Conservation (phyloP, 345 rosid genomes). For the Rhodamnia rubescens region DNA sequence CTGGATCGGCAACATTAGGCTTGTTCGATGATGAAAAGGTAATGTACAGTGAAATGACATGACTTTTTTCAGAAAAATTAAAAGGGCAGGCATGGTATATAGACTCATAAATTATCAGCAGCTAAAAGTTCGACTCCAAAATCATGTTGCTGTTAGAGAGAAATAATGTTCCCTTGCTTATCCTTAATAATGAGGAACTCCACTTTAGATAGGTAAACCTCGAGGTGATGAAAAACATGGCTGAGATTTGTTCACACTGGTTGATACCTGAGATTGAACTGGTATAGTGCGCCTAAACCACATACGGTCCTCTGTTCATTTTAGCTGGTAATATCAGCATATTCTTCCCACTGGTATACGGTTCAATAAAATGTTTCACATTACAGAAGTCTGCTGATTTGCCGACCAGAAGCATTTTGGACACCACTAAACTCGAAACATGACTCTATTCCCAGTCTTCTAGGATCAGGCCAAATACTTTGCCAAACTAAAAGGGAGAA, state of each 20-base stretch:
- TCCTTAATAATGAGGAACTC: background rate
- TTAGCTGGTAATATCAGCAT: background rate
- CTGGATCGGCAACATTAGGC: background rate
- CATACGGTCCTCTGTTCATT: background rate
- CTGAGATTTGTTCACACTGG: background rate
- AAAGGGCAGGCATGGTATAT: background rate
- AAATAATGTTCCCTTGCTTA: background rate
- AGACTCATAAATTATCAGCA: background rate
- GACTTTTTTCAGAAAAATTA: background rate
- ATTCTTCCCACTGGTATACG: background rate
- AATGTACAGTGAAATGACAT: background rate
- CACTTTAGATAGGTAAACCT: background rate
- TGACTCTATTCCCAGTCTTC: background rate
- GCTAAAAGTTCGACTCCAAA: background rate
- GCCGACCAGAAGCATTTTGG: background rate
- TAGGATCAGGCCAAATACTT: background rate
- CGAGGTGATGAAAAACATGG: background rate
- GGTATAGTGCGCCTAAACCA: background rate
- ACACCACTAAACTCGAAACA: background rate
- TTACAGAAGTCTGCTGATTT: background rate
- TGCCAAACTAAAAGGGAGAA: background rate
- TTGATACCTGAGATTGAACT: background rate
- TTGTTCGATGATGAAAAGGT: background rate
- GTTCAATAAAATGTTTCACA: background rate
- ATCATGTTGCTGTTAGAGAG: background rate